Evolutionary conservation across 2,329 filamentous ascomycete species (phyloP).

Genomic region (Ceratocystis colombiana): DNA sequence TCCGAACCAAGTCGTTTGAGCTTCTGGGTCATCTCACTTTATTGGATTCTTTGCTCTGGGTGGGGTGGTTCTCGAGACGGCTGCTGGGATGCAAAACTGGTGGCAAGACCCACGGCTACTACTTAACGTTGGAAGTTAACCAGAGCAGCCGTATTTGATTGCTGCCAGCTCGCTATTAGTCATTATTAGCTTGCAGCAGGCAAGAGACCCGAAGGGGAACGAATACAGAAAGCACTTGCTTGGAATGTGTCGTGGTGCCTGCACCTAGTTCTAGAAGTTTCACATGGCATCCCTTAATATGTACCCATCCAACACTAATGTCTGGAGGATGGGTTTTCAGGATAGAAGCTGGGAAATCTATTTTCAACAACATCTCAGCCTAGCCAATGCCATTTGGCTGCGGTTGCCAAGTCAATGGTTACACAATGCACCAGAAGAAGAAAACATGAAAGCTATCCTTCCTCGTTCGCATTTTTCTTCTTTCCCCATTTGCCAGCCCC

Average conservation of each 20-base stretch:
- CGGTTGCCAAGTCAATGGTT: no score
- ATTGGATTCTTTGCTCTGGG: no score
- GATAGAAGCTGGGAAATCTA: no score
- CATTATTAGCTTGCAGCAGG: no score
- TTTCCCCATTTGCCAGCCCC: no score
- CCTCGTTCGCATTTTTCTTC: neutral
- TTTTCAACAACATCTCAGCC: no score
- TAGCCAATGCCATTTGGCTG: no score
- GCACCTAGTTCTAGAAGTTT: constrained; percentile 13
- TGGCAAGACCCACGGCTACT: no score
- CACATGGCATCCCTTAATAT: neutral
- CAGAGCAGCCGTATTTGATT: no score
- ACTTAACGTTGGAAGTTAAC: no score
- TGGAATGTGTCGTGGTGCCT: constrained; percentile 1
- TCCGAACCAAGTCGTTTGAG: neutral
- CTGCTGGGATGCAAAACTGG: no score
- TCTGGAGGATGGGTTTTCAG: neutral
- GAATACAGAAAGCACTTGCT: neutral
- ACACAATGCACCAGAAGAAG: neutral
- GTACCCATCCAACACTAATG: neutral
- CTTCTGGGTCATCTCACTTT: neutral
- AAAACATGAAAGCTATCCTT: neutral
- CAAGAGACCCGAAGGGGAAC: neutral
- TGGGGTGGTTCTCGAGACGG: no score
- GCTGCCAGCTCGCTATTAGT: neutral